Conservation (phyloP, 352 stramenopile genomes). For the Bremia lactucae region DNA sequence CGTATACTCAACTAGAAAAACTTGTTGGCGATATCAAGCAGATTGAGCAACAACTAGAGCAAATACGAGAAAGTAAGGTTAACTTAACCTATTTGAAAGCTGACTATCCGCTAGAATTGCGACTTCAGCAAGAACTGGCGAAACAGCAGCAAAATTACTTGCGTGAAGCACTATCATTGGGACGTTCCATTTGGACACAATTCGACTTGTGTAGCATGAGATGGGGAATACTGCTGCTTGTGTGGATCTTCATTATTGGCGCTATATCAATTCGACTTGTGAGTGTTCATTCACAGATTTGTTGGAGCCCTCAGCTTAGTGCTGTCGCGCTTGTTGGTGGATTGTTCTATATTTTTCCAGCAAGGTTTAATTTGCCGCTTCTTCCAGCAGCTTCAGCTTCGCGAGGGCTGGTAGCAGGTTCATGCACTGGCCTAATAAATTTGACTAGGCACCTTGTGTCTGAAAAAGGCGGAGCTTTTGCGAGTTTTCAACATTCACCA, state of each 20-base stretch:
- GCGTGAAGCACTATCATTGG: slow-evolving; percentile 45
- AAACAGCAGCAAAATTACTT: slow-evolving; percentile 47
- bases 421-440: slow-evolving; percentile 11
- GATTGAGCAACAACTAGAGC: slow-evolving; percentile 20
- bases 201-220: slow-evolving; percentile 76
- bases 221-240: slow-evolving; percentile 47
- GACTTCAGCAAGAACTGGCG: slow-evolving; percentile 26
- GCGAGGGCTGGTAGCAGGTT: slow-evolving; percentile 16
- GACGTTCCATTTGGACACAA: slow-evolving; percentile 79
- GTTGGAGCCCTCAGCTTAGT: slow-evolving; percentile 5
- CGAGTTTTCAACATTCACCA: not conserved
- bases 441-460: slow-evolving; percentile 9
- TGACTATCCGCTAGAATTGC: slow-evolving; percentile 23
- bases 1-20: slow-evolving; percentile 45
- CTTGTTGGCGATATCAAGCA: slow-evolving; percentile 30
- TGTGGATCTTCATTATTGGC: slow-evolving; percentile 26
- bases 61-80: slow-evolving; percentile 4
- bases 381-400: slow-evolving; percentile 21
- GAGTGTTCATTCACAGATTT: not conserved
- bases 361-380: slow-evolving; percentile 16
- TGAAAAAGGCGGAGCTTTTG: not conserved
- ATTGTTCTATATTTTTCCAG: slow-evolving; percentile 14
- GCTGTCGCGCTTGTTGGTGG: slow-evolving; percentile 2
- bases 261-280: slow-evolving; percentile 2
- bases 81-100: slow-evolving; percentile 4